These are phyloP conservation scores for Umbellularia californica DNA, from an alignment of 164 flowering plant species.

Conservation along the genomic window DNA sequence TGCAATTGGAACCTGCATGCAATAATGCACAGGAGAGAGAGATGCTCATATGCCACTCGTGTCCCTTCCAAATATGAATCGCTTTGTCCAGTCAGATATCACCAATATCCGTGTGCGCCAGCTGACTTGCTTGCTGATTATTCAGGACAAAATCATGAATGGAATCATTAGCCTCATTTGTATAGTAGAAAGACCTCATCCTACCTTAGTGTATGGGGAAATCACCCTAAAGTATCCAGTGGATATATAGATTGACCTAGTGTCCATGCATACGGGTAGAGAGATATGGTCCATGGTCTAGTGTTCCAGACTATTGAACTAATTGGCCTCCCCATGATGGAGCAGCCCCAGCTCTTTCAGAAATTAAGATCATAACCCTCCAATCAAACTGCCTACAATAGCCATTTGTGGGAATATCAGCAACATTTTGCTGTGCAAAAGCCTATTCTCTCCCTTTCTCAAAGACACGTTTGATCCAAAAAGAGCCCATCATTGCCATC, in stretches of 20 bases:
- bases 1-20: not conserved
- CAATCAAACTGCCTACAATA: no score
- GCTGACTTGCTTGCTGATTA: slow-evolving; percentile 86
- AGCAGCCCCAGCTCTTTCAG: no score
- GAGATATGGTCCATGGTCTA: no score
- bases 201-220: not conserved
- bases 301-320: not conserved
- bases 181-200: not conserved
- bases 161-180: not conserved
- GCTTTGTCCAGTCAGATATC: slow-evolving; percentile 78
- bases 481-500: no score
- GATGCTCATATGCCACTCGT: slow-evolving; percentile 58
- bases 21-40: not conserved
- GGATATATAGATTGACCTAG: no score
- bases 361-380: no score
- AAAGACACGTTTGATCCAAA: no score
- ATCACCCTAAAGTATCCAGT: not conserved
- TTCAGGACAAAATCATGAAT: not conserved
- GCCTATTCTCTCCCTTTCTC: no score
- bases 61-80: slow-evolving; percentile 87
- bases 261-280: no score
- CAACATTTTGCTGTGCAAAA: no score
- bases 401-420: no score
- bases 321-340: not conserved
- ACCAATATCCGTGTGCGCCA: slow-evolving; percentile 93